Conservation (phyloP, 306 rosid genomes). For the Purshia tridentata region DNA sequence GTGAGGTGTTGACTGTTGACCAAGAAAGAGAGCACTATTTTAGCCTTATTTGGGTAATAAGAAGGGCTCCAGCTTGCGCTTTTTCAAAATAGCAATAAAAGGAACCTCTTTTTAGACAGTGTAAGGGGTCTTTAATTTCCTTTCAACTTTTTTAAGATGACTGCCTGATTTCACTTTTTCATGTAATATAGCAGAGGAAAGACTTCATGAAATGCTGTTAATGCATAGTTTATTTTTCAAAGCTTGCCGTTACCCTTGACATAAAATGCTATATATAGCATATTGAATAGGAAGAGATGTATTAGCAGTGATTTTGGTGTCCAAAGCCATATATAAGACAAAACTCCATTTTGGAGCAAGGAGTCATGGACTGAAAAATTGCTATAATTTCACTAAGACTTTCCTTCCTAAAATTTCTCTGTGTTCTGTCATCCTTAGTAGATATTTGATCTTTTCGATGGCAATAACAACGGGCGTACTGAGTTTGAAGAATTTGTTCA, state of each 20-base stretch:
- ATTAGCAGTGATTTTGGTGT: neutral
- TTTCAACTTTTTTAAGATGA: neutral
- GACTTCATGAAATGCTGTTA: no score
- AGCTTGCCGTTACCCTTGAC: neutral
- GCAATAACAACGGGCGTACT: constrained; percentile 45
- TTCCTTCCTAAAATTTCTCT: neutral
- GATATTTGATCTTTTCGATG: constrained; percentile 63
- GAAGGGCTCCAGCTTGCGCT: constrained; percentile 25
- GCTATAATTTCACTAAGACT: neutral
- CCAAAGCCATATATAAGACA: neutral
- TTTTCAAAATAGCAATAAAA: constrained; percentile 1
- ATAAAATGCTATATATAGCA: no score
- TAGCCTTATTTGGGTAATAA: neutral
- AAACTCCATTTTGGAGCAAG: neutral
- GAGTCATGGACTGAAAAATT: neutral
- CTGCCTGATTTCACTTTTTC: neutral
- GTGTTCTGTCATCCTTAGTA: constrained; percentile 4
- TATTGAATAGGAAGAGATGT: neutral
- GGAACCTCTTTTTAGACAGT: constrained; percentile 22
- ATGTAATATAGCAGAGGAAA: neutral
- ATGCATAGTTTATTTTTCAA: no score
- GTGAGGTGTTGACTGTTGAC: no score
- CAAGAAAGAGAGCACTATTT: no score
- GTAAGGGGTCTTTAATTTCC: neutral
- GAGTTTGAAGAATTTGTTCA: constrained; percentile 64